Evolutionary conservation across 164 flowering plant species (phyloP), one percentile per base, ranked within the genome.

Genomic region (Protea cynaroides): DNA sequence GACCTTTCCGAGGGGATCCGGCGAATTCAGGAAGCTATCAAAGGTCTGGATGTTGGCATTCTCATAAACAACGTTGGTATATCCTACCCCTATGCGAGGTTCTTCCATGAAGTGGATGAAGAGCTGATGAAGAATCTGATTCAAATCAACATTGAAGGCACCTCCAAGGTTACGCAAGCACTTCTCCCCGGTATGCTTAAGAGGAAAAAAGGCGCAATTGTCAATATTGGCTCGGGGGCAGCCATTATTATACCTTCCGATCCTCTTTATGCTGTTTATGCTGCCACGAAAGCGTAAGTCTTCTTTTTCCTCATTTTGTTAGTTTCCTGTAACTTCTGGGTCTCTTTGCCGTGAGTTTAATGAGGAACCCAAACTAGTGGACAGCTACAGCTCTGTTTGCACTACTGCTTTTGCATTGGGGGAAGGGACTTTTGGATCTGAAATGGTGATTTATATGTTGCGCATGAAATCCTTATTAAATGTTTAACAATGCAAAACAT

Each of bases 131-230:
- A 58, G 34, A 83, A 80, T 74, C 58, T 93, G 81, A 75, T 93
- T 51, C 81, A 84, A 66, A 76, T 90, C 7, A 93, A 93, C 66
- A 81, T 90, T 8, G 97, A 84, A 53, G 97, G 88, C 0, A 85
- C 94, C 22, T 88, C 87, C 0, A 87, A 81, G 72, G 89, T 87
- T 36, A 93, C 98, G 14, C 84, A 78, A 37, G 90, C 86, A 62
- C 88, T 93, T 47, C 62, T 93, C 25, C 87, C 83, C 4, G 84
- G 82, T 40, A 93, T 93, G 98, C 34, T 93, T 37, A 71, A 82
- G 88, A 88, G 83, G 79, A 90, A 84, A 80, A 88, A 57, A 64
- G 97, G 98, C 1, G 98, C 97, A 1, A 90, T 90, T 72, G 91
- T 93, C 8, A 93, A 94, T 71, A 81, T 89, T 61, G 97, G 97